Percentiles rank a stretch among this genome's conserved stretches.
Conservation (phyloP, 352 stramenopile species). For the Phytophthora fragariae region DNA sequence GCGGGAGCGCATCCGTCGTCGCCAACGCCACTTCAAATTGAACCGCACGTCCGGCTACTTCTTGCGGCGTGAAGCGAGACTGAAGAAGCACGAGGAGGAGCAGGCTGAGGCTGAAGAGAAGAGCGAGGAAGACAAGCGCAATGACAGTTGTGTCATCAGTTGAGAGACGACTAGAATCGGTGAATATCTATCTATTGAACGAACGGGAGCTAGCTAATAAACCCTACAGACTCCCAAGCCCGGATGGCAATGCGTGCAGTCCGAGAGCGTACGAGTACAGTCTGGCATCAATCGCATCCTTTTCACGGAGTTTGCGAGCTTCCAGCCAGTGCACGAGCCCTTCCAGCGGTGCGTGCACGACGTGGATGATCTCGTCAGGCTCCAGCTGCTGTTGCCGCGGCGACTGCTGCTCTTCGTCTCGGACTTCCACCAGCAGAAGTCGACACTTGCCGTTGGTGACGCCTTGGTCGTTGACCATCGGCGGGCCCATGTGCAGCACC, state of each 20-base stretch:
- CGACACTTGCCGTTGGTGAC: constrained; percentile 80
- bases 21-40: constrained; percentile 81
- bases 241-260: constrained; percentile 44
- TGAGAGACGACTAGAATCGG: constrained; percentile 26
- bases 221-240: constrained; percentile 13
- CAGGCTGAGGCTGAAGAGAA: constrained; percentile 41
- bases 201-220: constrained; percentile 16
- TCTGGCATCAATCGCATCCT: constrained; percentile 61
- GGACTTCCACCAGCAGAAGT: constrained; percentile 69
- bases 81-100: constrained; percentile 63
- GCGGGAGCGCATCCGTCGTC: constrained; percentile 66
- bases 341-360: constrained; percentile 65
- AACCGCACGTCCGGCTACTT: constrained; percentile 74
- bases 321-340: constrained; percentile 73
- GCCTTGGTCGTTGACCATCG: constrained; percentile 85
- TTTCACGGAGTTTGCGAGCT: constrained; percentile 41
- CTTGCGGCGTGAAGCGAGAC: constrained; percentile 68
- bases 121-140: constrained; percentile 25
- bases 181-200: constrained; percentile 39
- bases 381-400: constrained; percentile 58
- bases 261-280: constrained; percentile 71
- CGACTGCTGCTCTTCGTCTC: constrained; percentile 45
- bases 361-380: constrained; percentile 76
- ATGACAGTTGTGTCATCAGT: constrained; percentile 37
- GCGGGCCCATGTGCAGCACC: constrained; percentile 74